Base-by-base conservation (phyloP, 371 early-diverging fungal species). In the Lichtheimia ornata region DNA sequence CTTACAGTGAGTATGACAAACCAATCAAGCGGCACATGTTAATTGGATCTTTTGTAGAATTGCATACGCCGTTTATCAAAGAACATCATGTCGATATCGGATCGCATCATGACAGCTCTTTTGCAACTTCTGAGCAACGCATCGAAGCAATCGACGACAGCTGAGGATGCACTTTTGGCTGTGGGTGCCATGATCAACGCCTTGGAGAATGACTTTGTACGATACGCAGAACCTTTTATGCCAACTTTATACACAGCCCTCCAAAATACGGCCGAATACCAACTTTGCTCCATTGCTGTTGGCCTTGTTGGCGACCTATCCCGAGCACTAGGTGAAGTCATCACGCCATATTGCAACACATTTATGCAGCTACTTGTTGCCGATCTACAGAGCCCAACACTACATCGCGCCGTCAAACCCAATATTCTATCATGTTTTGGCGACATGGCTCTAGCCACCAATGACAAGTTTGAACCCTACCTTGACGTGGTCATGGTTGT, bases 371-470 rank as follows among this genome's bases (percentile, higher is more conserved):
- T 89, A 17, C 69, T 98, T 59, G 79, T 93, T 50, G 75, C 88
- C 47, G 86, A 89, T 70, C 76, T 96, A 50, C 73, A 71, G 71
- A 89, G 81, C 53, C 88, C 89, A 24, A 80, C 83, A 15, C 77
- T 95, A 50, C 88, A 93, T 70, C 88, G 91, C 55, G 83, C 79
- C 45, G 92, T 98, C 17, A 96, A 97, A 81, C 95, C 98, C 2
- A 83, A 90, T 17, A 95, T 96, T 61, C 85, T 99, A 13, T 91
- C 96, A 1, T 91, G 92, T 77, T 95, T 99, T 82, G 99, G 98
- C 50, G 99, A 99, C 77, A 91, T 99, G 67, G 96, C 98, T 3
- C 74, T 97, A 54, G 96, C 98, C 2, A 90, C 98, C 61, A 94
- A 94, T 28, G 91, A 85, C n/a, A 72, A 85, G 50, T 99, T 98